Conservation (phyloP, 805 yeast species). For the Barnettozyma sucrosica region DNA sequence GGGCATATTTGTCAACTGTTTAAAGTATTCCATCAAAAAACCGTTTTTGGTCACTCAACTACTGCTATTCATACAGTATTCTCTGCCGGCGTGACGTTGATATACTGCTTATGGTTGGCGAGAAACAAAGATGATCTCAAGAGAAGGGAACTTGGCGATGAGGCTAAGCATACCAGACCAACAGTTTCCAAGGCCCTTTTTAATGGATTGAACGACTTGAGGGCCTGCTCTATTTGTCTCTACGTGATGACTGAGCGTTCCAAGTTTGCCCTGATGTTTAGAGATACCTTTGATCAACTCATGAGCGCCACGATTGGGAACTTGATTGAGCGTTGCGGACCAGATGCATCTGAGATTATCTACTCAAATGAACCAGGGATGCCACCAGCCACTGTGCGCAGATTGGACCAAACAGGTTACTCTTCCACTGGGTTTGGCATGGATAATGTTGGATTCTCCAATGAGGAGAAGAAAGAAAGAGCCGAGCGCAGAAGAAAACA, state of each 20-base stretch:
- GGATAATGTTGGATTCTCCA: slow-evolving; percentile 26
- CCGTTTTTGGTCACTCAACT: slow-evolving; percentile 58
- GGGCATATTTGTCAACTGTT: slow-evolving; percentile 63
- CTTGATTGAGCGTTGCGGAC: slow-evolving; percentile 56
- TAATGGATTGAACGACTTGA: slow-evolving; percentile 53
- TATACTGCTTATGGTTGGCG: slow-evolving; percentile 62
- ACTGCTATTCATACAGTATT: slow-evolving; percentile 63
- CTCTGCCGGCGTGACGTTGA: slow-evolving; percentile 62
- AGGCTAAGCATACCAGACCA: slow-evolving; percentile 55
- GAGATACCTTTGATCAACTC: slow-evolving; percentile 64
- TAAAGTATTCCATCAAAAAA: slow-evolving; percentile 57
- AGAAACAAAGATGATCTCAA: slow-evolving; percentile 56
- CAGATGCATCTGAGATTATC: slow-evolving; percentile 53
- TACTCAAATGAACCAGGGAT: slow-evolving; percentile 42
- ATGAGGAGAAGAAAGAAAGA: slow-evolving; percentile 39
- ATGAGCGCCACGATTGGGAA: slow-evolving; percentile 62
- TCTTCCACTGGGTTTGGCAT: slow-evolving; percentile 17
- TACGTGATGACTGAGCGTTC: slow-evolving; percentile 66
- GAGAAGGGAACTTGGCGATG: slow-evolving; percentile 49
- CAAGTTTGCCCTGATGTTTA: slow-evolving; percentile 51
- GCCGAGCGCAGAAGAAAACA: slow-evolving; percentile 42
- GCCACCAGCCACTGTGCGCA: slow-evolving; percentile 55
- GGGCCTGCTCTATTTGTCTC: slow-evolving; percentile 59
- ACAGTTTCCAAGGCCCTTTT: slow-evolving; percentile 47
- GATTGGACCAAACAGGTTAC: slow-evolving; percentile 26